Base-by-base conservation (phyloP, 2,329 filamentous ascomycete genomes). In the Colletotrichum sp. region DNA sequence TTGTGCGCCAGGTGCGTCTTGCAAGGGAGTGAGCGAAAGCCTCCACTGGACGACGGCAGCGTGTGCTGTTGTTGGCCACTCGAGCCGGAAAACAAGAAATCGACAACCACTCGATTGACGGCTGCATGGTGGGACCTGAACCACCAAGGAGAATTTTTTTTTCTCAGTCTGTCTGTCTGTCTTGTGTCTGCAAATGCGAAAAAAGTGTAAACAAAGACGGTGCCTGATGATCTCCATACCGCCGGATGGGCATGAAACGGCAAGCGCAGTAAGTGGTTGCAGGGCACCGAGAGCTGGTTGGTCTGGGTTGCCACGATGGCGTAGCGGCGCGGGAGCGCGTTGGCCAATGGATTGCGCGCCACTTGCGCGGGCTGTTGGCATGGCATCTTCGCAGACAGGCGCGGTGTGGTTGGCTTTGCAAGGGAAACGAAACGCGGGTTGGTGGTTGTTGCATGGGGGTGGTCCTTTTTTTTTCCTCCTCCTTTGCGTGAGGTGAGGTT, bases 31-130 rank as follows among this genome's bases (percentile, higher is more conserved):
- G 44, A 32, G 15, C 3, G 18, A 49, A 49, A 49, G 13, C 32
- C 64, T 73, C 73, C 73, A 76, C 73, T 73, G 69, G 64, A 52
- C n/a, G 73, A 69, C 34, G n/a, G 69, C 39, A 59, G 73, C 69
- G 63, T 76, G 73, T 73, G 44, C 44, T 52, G 39, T 70, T 63
- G 32, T 32, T 68, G 70, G 64, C 70, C 73, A 76, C 59, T 68
- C 57, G 44, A 52, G 44, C 44, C 44, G 12, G 44, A 73, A 75
- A 75, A 76, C 70, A 60, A 60, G 70, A 63, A 65, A 59, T 55
- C 59, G 64, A 71, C 49, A 76, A 59, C 73, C 70, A 64, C 73
- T 76, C 12, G 73, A 64, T 34, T 28, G 34, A 24, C 60, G 32
- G 32, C 24, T 55, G 68, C 21, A 26, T 39, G 57, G 73, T 71